Conservation (phyloP, 2,329 filamentous ascomycete species). For the Huntiella moniliformis region DNA sequence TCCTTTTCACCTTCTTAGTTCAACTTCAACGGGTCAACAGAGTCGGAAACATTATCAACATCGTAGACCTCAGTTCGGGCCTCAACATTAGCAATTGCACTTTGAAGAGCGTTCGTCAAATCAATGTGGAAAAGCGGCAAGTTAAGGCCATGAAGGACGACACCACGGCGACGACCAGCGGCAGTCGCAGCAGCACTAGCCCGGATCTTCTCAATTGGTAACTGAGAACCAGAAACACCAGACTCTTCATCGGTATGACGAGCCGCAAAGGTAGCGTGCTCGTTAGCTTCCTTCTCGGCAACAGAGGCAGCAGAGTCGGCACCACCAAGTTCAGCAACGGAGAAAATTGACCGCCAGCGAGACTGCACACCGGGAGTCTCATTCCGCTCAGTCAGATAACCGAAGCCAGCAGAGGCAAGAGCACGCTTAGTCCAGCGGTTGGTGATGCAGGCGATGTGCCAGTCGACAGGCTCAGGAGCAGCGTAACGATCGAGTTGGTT, state of each 20-base stretch:
- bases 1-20: constrained; percentile 1
- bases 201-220: not conserved
- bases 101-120: constrained; percentile 72
- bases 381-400: constrained; percentile 44
- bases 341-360: constrained; percentile 90
- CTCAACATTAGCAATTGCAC: constrained; percentile 64
- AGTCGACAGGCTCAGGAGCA: constrained; percentile 65
- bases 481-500: constrained; percentile 83
- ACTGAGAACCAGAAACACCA: not conserved
- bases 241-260: constrained; percentile 6
- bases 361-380: constrained; percentile 31
- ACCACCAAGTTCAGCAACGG: constrained; percentile 70
- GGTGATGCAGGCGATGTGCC: constrained; percentile 88
- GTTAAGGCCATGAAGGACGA: constrained; percentile 70
- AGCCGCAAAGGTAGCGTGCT: constrained; percentile 17
- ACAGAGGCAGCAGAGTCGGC: constrained; percentile 47
- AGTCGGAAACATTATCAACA: not conserved
- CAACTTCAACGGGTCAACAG: constrained; percentile 3
- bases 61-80: constrained; percentile 23
- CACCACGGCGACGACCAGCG: constrained; percentile 27
- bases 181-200: not conserved
- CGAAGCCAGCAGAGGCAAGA: constrained; percentile 72
- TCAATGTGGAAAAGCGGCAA: constrained; percentile 88
- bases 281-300: constrained; percentile 46
- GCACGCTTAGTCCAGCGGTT: constrained; percentile 91